Conservation (phyloP, 805 yeast species). For the Wickerhamiella parazyma region DNA sequence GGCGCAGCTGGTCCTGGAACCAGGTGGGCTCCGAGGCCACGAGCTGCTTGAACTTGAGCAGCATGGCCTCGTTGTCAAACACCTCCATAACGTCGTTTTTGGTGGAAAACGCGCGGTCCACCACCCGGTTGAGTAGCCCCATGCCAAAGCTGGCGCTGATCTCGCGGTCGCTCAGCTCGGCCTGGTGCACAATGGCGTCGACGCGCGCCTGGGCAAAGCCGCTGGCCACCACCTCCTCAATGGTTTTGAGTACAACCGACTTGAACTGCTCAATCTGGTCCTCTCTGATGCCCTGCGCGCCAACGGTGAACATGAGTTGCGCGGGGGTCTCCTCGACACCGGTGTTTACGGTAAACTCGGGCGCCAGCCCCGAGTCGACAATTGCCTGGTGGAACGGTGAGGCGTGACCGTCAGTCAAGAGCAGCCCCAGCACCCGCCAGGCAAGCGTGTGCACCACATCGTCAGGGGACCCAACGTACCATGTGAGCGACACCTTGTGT, state of each 20-base stretch:
- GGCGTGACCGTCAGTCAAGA: conserved; percentile 81
- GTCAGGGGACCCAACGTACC: conserved; percentile 68
- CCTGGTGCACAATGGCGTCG: conserved; percentile 78
- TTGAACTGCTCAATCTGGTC: conserved; percentile 37
- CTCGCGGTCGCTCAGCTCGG: conserved; percentile 71
- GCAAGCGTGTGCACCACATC: conserved; percentile 59
- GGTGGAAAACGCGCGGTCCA: conserved; percentile 78
- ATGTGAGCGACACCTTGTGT: conserved; percentile 68
- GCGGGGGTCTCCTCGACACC: conserved; percentile 79
- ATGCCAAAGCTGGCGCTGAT: conserved; percentile 86
- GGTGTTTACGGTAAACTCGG: conserved; percentile 75
- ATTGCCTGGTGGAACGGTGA: conserved; percentile 79
- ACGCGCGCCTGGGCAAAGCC: conserved; percentile 47
- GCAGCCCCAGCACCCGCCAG: conserved; percentile 52
- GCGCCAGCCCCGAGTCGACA: conserved; percentile 72
- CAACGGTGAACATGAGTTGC: conserved; percentile 65
- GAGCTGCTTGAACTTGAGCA: conserved; percentile 49
- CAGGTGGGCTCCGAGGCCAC: conserved; percentile 40
- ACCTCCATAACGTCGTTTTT: conserved; percentile 54
- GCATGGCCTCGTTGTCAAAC: conserved; percentile 49
- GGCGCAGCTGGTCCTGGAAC: conserved; percentile 46
- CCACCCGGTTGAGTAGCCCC: conserved; percentile 52
- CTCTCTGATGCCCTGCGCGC: conserved; percentile 58
- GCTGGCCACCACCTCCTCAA: conserved; percentile 31
- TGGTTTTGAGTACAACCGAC: conserved; percentile 32